Evolutionary conservation across 2,329 filamentous ascomycete species (phyloP).

Genomic region (Paracamarosporium sp.): DNA sequence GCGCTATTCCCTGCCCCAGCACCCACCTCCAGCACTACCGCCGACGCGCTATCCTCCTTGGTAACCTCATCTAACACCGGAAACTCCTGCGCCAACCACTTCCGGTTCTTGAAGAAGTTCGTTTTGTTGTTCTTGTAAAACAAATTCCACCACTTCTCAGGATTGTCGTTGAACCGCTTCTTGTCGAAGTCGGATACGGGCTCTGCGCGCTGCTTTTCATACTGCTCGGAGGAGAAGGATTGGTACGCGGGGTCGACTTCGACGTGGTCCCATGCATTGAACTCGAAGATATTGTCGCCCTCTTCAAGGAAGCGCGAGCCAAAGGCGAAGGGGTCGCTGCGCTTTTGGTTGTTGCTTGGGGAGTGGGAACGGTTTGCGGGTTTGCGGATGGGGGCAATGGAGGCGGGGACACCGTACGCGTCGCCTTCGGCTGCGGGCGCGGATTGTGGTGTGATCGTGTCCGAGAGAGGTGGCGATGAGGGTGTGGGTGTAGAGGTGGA

Average conservation of each 20-base stretch:
- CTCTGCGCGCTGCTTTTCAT: constrained; percentile 79
- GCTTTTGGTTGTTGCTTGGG: constrained; percentile 78
- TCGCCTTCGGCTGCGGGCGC: constrained; percentile 40
- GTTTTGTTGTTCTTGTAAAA: constrained; percentile 98
- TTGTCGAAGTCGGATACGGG: constrained; percentile 95
- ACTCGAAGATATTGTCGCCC: constrained; percentile 90
- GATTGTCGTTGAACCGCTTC: constrained; percentile 85
- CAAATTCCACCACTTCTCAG: constrained; percentile 95
- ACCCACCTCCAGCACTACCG: constrained; percentile 85
- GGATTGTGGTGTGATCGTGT: constrained; percentile 21
- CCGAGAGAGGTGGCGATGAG: constrained; percentile 8
- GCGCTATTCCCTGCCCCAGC: constrained; percentile 96
- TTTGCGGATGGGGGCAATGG: constrained; percentile 53
- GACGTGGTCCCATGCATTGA: constrained; percentile 99
- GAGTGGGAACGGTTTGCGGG: constrained; percentile 70
- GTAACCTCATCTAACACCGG: constrained; percentile 83
- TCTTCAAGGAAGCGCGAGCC: constrained; percentile 85
- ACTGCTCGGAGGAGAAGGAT: constrained; percentile 84
- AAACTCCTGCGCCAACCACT: constrained; percentile 97
- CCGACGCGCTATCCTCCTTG: constrained; percentile 69
- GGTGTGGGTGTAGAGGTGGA: constrained; percentile 16
- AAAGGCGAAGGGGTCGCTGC: constrained; percentile 93
- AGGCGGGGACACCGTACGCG: constrained; percentile 58
- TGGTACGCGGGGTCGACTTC: constrained; percentile 89
- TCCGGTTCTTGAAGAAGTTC: constrained; percentile 99